These are phyloP conservation scores for Kodamaea anthophila DNA, from an alignment of 1,139 yeast species.

Conservation along the genomic window DNA sequence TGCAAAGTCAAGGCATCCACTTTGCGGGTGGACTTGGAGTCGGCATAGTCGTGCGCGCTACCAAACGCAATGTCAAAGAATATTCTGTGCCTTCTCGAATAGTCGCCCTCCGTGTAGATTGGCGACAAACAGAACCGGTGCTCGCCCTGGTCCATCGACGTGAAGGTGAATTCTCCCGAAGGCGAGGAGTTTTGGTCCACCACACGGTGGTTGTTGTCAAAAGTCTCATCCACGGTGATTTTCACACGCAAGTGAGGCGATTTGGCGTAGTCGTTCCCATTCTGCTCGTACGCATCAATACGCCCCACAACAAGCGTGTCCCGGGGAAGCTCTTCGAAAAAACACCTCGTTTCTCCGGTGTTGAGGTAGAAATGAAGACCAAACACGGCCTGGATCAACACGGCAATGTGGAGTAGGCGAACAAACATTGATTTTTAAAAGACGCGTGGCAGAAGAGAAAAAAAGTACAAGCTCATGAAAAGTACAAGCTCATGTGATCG, in stretches of 20 bases:
- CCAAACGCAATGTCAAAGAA: constrained; percentile 44
- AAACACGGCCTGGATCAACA: constrained; percentile 11
- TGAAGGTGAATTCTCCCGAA: constrained; percentile 34
- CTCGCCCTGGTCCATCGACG: constrained; percentile 36
- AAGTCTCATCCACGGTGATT: constrained; percentile 43
- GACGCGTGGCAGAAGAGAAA: constrained; percentile 7
- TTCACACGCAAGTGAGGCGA: constrained; percentile 30
- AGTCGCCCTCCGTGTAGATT: constrained; percentile 31
- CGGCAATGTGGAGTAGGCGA: constrained; percentile 8
- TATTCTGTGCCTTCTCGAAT: constrained; percentile 33
- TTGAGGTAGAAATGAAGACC: constrained; percentile 43
- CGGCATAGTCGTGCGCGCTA: constrained; percentile 43
- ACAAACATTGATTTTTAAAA: constrained; percentile 3
- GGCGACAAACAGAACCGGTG: constrained; percentile 46
- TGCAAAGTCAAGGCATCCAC: constrained; percentile 38
- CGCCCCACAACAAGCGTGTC: constrained; percentile 42
- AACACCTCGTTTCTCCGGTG: constrained; percentile 42
- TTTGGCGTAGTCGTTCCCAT: constrained; percentile 23
- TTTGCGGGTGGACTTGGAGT: constrained; percentile 40
- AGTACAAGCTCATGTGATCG: no score
- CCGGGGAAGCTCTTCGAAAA: constrained; percentile 39
- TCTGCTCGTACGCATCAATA: constrained; percentile 39
- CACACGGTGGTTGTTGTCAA: constrained; percentile 42
- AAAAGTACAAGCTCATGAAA: constrained; percentile 43
- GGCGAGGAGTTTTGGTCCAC: constrained; percentile 35